phyloP scores from a whole-genome alignment of 23 red algal genomes.

The Pyropia haitanensis region DNA sequence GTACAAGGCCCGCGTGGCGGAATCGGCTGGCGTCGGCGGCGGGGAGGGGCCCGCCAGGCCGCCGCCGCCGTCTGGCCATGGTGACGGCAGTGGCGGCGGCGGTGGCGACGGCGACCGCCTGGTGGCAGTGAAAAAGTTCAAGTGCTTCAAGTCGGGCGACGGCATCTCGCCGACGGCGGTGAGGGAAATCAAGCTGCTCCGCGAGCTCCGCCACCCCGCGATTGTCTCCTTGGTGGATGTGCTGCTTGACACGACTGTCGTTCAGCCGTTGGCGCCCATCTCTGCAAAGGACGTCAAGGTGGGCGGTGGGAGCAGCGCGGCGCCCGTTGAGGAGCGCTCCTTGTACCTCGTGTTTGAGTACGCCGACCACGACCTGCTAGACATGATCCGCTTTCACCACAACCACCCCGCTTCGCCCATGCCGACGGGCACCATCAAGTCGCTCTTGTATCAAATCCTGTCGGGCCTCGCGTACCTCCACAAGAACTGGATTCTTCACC shows the following conservation, averaged over 20 bases:
- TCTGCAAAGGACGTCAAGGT: not conserved
- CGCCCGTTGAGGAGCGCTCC: slow-evolving; percentile 25
- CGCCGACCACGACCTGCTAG: slow-evolving; percentile 86
- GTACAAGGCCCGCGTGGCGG: slow-evolving; percentile 72
- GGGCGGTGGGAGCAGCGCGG: not conserved
- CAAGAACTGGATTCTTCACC: slow-evolving; percentile 89
- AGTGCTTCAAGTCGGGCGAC: slow-evolving; percentile 67
- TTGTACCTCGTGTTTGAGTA: slow-evolving; percentile 98
- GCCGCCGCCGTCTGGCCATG: no score
- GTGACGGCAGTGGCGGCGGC: no score
- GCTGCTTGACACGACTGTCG: slow-evolving; percentile 42
- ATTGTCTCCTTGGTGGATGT: slow-evolving; percentile 75
- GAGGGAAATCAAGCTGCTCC: slow-evolving; percentile 82
- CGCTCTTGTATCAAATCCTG: slow-evolving; percentile 72
- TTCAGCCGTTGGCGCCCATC: no score
- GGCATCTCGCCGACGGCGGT: slow-evolving; percentile 83
- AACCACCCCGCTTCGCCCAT: slow-evolving; percentile 38
- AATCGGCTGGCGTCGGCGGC: slow-evolving; percentile 8
- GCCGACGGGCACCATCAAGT: slow-evolving; percentile 75
- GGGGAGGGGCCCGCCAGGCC: slow-evolving; percentile 10
- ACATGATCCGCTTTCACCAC: slow-evolving; percentile 77
- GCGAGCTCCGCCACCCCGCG: slow-evolving; percentile 59
- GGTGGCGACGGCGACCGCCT: slow-evolving; percentile 6
- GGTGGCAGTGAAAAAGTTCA: slow-evolving; percentile 78
- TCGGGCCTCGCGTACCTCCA: slow-evolving; percentile 79